phyloP scores from a whole-genome alignment of 352 stramenopile species.

The Phytophthora pluvialis region DNA sequence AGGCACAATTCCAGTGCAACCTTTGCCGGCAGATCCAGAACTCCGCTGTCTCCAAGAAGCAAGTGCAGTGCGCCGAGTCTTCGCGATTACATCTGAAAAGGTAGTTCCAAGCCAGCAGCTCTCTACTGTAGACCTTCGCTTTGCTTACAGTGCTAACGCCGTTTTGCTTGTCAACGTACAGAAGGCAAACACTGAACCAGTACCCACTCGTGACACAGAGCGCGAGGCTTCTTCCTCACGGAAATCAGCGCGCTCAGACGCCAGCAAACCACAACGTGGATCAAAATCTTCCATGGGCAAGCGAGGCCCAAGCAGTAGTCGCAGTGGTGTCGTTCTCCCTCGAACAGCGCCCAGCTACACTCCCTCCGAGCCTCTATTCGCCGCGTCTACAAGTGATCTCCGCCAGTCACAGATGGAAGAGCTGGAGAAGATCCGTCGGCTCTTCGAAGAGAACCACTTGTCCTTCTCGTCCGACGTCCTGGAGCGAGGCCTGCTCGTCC shows the following conservation, averaged over 20 bases:
- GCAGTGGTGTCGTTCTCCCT: constrained; percentile 5
- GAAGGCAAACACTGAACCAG: neutral
- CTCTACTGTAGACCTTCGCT: neutral
- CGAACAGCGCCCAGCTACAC: constrained; percentile 2
- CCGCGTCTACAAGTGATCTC: constrained; percentile 56
- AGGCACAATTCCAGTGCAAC: constrained; percentile 53
- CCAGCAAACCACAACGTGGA: constrained; percentile 8
- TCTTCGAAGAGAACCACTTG: constrained; percentile 67
- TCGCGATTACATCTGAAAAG: constrained; percentile 30
- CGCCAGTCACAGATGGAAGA: constrained; percentile 62
- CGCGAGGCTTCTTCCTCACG: constrained; percentile 15
- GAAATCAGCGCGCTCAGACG: constrained; percentile 7
- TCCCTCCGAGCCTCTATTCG: constrained; percentile 1
- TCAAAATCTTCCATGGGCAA: constrained; percentile 23
- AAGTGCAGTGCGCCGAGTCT: constrained; percentile 37
- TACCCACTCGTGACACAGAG: neutral
- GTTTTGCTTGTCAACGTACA: neutral
- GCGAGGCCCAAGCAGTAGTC: neutral
- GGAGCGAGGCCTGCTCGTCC: constrained; percentile 63
- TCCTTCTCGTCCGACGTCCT: constrained; percentile 42
- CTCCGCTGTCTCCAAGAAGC: constrained; percentile 58
- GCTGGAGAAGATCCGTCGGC: constrained; percentile 63
- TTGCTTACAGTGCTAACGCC: neutral
- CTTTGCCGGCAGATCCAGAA: constrained; percentile 57
- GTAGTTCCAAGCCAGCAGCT: neutral